Evolutionary conservation across 2,329 filamentous ascomycete genomes (phyloP).

Genomic region (Stromatinia cepivora): DNA sequence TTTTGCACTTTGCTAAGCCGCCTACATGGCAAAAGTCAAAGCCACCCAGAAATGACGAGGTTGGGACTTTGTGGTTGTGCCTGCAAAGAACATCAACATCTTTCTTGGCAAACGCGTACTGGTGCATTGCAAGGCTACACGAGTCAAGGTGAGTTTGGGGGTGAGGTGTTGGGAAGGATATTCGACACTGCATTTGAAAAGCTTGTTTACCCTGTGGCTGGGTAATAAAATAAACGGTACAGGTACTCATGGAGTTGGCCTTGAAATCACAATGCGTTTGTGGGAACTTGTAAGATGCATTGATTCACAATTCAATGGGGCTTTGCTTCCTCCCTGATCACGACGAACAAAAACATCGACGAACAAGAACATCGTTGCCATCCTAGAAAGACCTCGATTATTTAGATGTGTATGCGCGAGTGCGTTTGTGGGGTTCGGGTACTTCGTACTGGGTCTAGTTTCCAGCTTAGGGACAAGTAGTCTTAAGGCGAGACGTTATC

Average conservation of each 20-base stretch:
- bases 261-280: background rate
- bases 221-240: background rate
- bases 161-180: background rate
- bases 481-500: background rate
- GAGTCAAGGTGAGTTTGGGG: conserved; percentile 1
- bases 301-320: background rate
- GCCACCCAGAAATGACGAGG: conserved; percentile 8
- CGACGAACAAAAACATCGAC: too few relatives aligned
- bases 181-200: background rate
- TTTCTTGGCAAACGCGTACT: background rate
- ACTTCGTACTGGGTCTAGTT: too few relatives aligned
- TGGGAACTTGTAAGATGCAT: background rate
- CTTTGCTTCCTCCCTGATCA: background rate
- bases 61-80: background rate
- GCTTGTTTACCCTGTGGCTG: background rate
- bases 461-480: background rate
- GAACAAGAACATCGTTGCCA: background rate
- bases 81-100: background rate
- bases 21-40: background rate
- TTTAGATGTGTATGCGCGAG: background rate
- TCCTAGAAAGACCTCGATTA: background rate
- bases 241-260: background rate
- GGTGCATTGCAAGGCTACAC: background rate
- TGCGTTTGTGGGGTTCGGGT: background rate
- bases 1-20: conserved; percentile 12